These are phyloP conservation scores for Bondarzewia mesenterica DNA, from an alignment of 1,284 basidiomycete genomes.

Conservation along the genomic window DNA sequence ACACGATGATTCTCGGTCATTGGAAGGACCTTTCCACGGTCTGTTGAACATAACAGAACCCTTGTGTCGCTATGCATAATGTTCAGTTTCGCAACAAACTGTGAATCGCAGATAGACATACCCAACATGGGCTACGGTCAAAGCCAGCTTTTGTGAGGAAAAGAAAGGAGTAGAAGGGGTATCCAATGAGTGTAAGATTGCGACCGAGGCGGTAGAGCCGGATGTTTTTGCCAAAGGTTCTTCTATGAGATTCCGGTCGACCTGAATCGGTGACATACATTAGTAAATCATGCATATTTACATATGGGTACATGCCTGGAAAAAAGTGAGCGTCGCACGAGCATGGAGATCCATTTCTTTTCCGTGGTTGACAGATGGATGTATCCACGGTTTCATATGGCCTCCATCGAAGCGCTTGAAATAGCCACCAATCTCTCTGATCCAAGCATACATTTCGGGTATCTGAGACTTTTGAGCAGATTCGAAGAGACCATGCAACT, in stretches of 20 bases:
- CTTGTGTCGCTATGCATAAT: slow-evolving; percentile 69
- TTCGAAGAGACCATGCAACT: slow-evolving; percentile 78
- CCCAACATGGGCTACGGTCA: slow-evolving; percentile 94
- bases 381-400: slow-evolving; percentile 60
- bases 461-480: slow-evolving; percentile 59
- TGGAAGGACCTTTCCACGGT: slow-evolving; percentile 64
- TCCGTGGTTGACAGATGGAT: slow-evolving; percentile 23
- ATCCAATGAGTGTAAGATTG: slow-evolving; percentile 81
- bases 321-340: slow-evolving; percentile 78
- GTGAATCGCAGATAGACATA: slow-evolving; percentile 25
- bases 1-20: slow-evolving; percentile 93
- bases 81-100: background rate
- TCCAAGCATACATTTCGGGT: slow-evolving; percentile 69
- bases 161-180: slow-evolving; percentile 73
- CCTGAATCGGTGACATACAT: slow-evolving; percentile 26
- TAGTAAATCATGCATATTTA: background rate
- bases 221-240: slow-evolving; percentile 57
- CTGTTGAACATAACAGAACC: slow-evolving; percentile 72
- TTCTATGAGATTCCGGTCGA: slow-evolving; percentile 52
- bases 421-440: slow-evolving; percentile 78
- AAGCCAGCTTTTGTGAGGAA: slow-evolving; percentile 54
- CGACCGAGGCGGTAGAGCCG: slow-evolving; percentile 89
- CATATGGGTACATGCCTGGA: slow-evolving; percentile 52
- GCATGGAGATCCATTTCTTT: slow-evolving; percentile 72
- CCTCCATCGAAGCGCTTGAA: slow-evolving; percentile 85